Percentiles rank a stretch among this genome's conserved stretches.
Conservation (phyloP, 1,139 yeast genomes). For the Geotrichum aggregatum region DNA sequence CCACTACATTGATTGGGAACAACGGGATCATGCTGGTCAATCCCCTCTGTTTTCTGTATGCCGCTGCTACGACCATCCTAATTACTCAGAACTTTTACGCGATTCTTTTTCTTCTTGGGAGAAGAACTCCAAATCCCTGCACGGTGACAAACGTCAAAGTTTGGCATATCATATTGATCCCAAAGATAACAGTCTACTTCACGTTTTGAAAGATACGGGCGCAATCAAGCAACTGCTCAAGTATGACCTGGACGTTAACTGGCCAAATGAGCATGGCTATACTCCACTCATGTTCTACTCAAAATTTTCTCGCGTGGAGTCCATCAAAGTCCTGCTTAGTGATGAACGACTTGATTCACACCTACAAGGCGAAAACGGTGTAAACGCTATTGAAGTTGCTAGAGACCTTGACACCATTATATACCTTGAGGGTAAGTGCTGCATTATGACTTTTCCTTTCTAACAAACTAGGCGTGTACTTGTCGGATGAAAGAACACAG, state of each 20-base stretch:
- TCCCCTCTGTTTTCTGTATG: constrained; percentile 77
- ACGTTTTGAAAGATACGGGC: constrained; percentile 50
- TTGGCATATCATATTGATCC: constrained; percentile 60
- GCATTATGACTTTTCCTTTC: constrained; percentile 22
- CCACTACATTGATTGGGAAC: constrained; percentile 60
- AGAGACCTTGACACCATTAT: constrained; percentile 46
- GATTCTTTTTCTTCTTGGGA: constrained; percentile 45
- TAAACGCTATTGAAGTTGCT: constrained; percentile 51
- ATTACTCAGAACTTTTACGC: constrained; percentile 51
- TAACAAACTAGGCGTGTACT: constrained; percentile 8
- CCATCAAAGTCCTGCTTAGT: constrained; percentile 43
- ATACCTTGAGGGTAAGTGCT: constrained; percentile 43
- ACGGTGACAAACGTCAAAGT: constrained; percentile 21
- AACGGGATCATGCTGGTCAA: constrained; percentile 62
- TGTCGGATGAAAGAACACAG: constrained; percentile 6
- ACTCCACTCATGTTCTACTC: constrained; percentile 71
- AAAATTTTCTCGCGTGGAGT: constrained; percentile 63
- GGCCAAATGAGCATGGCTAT: constrained; percentile 53
- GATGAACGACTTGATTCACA: constrained; percentile 33
- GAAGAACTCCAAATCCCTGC: constrained; percentile 22
- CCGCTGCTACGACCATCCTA: constrained; percentile 74
- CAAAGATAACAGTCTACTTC: constrained; percentile 72
- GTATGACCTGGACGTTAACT: constrained; percentile 54
- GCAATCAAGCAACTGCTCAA: constrained; percentile 45
- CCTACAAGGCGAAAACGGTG: constrained; percentile 31